phyloP scores from a whole-genome alignment of 345 rosid species.

The Carallia brachiata region DNA sequence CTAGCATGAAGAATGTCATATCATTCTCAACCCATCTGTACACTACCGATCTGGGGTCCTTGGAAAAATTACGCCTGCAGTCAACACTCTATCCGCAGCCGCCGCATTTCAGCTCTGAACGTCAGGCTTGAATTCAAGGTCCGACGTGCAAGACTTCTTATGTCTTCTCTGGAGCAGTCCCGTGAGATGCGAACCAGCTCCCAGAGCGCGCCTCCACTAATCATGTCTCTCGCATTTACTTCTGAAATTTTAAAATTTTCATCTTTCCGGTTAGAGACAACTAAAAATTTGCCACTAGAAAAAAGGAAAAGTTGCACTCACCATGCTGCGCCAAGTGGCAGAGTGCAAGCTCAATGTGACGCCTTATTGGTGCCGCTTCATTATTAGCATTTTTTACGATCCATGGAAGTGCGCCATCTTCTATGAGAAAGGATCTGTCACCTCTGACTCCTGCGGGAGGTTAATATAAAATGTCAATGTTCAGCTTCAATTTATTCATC shows the following conservation, averaged over 20 bases:
- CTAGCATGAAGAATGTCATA: neutral
- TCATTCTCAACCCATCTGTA: conserved; percentile 8
- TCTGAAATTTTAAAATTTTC: conserved; percentile 15
- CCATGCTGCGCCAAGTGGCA: conserved; percentile 35
- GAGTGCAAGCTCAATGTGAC: conserved; percentile 36
- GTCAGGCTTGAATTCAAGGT: conserved; percentile 31
- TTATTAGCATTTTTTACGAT: conserved; percentile 36
- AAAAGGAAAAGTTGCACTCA: conserved; percentile 7
- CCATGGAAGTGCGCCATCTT: conserved; percentile 36
- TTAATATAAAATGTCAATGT: neutral
- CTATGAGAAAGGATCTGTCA: conserved; percentile 33
- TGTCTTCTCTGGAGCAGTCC: conserved; percentile 35
- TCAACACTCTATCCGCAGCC: conserved; percentile 32
- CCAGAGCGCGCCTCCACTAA: conserved; percentile 37
- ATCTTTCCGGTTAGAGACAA: neutral
- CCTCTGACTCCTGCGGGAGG: conserved; percentile 19
- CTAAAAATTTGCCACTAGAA: neutral
- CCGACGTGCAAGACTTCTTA: conserved; percentile 31
- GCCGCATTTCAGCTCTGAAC: conserved; percentile 32
- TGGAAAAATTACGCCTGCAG: neutral
- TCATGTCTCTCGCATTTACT: conserved; percentile 35
- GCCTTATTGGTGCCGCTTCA: conserved; percentile 37
- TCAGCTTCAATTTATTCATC: too few relatives aligned
- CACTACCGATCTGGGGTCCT: neutral
- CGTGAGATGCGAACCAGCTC: conserved; percentile 36